Evolutionary conservation across 1,284 basidiomycete species (phyloP), one percentile per base, ranked within the genome.

Genomic region (Xerocomus minutiporus): DNA sequence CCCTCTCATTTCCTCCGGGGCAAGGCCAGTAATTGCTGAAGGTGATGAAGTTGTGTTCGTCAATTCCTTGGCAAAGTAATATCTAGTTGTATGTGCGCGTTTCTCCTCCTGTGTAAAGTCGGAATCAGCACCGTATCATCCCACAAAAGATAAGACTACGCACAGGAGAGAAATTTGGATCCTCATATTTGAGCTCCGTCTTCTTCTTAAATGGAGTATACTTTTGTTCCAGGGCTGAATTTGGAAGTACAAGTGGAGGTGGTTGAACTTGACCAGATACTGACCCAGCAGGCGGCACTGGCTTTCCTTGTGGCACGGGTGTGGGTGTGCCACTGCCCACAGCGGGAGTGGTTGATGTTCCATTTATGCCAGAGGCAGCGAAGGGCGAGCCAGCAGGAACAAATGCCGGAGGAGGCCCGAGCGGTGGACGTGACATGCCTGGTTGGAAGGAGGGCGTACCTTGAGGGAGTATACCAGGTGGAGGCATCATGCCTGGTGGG

Each of bases 131-230:
- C 45, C n/a, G 15, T 32, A 8, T n/a, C 40, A 46, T 6, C 4
- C 47, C 2, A 41, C 34, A 29, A 25, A 25, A 23, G 9, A 1
- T 9, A 50, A 34, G 51, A 29, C 40, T 17, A 77, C 84, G 51
- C 58, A 88, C 87, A 9, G 85, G 82, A 56, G 81, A 84, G 63
- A 88, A 90, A 61, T 92, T 91, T 0, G 88, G 73, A 63, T 92
- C 85, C 20, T 74, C 70, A 68, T 84, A 90, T 65, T 91, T 87
- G 46, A 92, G 73, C n/a, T 80, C 75, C 6, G 87, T 90, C 9
- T 77, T 74, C 65, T 91, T 88, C 77, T 91, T 92, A 66, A 89
- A 83, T 3, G 81, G 75, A 8, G 83, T 79, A 62, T 87, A 85
- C 32, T 76, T 82, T 71, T 90, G 84, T 42, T 76, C 73, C 58